Conservation (phyloP, 2,329 filamentous ascomycete species). For the Talaromyces sp. region DNA sequence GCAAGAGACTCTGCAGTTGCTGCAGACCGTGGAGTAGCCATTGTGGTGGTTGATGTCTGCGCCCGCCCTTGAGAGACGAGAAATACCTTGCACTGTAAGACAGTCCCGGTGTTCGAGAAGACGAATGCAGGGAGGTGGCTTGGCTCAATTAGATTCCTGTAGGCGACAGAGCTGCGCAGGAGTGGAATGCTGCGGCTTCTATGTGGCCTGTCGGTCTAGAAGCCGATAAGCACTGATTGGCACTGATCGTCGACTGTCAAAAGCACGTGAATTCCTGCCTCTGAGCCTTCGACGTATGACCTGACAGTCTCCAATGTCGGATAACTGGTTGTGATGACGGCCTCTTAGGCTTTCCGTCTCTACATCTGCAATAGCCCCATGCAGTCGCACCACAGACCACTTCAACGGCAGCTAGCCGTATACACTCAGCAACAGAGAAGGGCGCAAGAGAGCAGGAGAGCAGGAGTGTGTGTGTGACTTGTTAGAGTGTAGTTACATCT, state of each 20-base stretch:
- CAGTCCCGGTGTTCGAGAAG: neutral
- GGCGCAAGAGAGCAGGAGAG: neutral
- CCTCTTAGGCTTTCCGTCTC: neutral
- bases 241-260: neutral
- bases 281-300: neutral
- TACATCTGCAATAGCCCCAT: neutral
- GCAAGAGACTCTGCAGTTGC: slow-evolving; percentile 33
- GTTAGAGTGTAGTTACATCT: neutral
- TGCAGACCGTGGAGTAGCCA: slow-evolving; percentile 4
- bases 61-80: neutral
- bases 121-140: slow-evolving; percentile 3
- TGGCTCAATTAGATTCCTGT: neutral
- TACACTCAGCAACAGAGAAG: neutral
- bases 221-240: neutral
- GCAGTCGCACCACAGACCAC: neutral
- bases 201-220: neutral
- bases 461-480: neutral
- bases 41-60: neutral
- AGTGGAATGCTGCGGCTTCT: neutral
- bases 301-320: neutral
- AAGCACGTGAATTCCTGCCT: neutral
- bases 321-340: too few relatives aligned
- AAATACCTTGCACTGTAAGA: neutral
- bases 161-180: neutral
- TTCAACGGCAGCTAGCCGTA: neutral